Base-by-base conservation (phyloP, 768 basidiomycete genomes). In the Boletales sp. region DNA sequence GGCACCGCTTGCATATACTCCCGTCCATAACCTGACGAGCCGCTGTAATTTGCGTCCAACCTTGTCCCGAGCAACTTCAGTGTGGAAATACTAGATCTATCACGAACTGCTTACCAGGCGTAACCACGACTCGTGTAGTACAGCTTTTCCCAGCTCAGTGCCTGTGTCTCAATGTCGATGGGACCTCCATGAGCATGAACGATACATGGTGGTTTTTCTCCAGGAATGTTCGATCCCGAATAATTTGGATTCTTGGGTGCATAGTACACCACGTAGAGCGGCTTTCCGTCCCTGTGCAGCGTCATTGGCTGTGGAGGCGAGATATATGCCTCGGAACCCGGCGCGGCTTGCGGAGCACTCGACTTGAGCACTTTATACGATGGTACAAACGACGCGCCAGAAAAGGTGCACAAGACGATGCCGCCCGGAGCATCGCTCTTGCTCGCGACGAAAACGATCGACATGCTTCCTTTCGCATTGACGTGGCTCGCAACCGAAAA, bases 11-110 rank as follows among this genome's bases (percentile, higher is more conserved):
- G 74, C 74, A 77, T 79, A 57, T 88, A 92, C n/a, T 67, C 67
- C 6, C 84, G 75, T 0, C 90, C 90, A 56, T 83, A 89, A 0
- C 84, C 83, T 12, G 80, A 80, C 0, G 84, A 86, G 4, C 88
- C 89, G 13, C 86, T 76, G 55, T 88, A 86, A 60, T 90, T 84
- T 32, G 90, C 86, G 45, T 86, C 84, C 28, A 86, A 58, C 79
- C 84, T 82, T 55, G 59, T 21, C 50, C 65, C 18, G 37, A 36
- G 35, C 36, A 7, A 17, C 4, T 15, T 21, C 33, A 11, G 17
- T 32, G 5, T 49, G 5, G 8, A 33, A 36, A 10, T n/a, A 9
- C 17, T 34, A 34, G 5, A 14, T 34, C 33, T 5, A 34, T 34
- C 9, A 11, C 52, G 31, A n/a, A 55, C 21, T 25, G 56, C 70